A percentile compares a stretch with the other conserved stretches of the same genome.
Conservation (phyloP, 192 early-diverging fungal species). For the Dissophora globulifera region DNA sequence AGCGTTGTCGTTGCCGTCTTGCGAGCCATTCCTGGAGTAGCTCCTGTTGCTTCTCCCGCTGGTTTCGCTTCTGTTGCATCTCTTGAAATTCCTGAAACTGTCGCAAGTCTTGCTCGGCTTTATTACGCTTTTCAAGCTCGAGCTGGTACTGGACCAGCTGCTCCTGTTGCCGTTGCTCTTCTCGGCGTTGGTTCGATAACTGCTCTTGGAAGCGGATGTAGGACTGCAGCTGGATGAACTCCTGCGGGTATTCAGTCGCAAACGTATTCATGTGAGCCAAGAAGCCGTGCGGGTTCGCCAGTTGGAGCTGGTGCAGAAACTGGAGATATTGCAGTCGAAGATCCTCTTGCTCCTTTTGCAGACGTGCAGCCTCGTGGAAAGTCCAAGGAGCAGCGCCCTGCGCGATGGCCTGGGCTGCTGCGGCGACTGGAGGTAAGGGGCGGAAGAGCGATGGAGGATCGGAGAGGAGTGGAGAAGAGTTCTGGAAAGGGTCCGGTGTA, state of each 20-base stretch:
- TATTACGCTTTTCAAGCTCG: slow-evolving; percentile 40
- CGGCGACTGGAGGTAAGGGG: slow-evolving; percentile 40
- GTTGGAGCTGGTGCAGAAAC: slow-evolving; percentile 36
- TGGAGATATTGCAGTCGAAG: slow-evolving; percentile 43
- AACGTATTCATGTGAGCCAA: slow-evolving; percentile 46
- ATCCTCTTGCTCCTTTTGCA: slow-evolving; percentile 48
- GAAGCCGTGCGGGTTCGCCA: slow-evolving; percentile 37
- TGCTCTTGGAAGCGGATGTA: slow-evolving; percentile 43
- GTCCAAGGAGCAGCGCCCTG: slow-evolving; percentile 42
- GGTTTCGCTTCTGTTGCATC: slow-evolving; percentile 16
- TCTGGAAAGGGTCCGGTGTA: slow-evolving; percentile 38
- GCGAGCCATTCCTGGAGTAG: slow-evolving; percentile 37
- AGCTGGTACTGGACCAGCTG: slow-evolving; percentile 34
- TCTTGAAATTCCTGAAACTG: slow-evolving; percentile 45
- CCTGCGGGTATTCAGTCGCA: slow-evolving; percentile 41
- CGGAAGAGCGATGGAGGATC: slow-evolving; percentile 48
- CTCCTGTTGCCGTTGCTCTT: slow-evolving; percentile 18
- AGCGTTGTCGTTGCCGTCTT: slow-evolving; percentile 29
- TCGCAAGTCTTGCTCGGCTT: slow-evolving; percentile 35
- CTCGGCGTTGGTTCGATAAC: slow-evolving; percentile 21
- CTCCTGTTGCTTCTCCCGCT: slow-evolving; percentile 19
- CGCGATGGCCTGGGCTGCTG: slow-evolving; percentile 43
- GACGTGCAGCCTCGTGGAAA: slow-evolving; percentile 36
- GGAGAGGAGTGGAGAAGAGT: slow-evolving; percentile 44
- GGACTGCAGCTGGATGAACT: slow-evolving; percentile 42